Evolutionary conservation across 2,329 filamentous ascomycete genomes (phyloP).

Genomic region (Trichoderma endophyticum): DNA sequence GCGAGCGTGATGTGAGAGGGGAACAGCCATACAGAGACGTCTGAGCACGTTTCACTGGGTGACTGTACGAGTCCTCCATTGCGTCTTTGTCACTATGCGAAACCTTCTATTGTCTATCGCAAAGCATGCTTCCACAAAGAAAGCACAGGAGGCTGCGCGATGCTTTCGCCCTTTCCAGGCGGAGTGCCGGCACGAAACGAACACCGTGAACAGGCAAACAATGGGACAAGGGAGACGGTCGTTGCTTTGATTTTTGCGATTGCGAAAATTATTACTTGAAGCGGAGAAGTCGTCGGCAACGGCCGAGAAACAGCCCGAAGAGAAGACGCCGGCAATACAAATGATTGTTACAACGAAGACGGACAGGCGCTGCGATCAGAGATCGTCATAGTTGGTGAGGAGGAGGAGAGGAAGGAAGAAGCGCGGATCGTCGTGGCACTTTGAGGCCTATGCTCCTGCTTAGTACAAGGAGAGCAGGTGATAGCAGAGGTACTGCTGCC

Average conservation of each 20-base stretch:
- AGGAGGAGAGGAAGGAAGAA: constrained; percentile 7
- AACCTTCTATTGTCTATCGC: not conserved
- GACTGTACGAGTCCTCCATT: constrained; percentile 19
- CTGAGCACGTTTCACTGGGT: constrained; percentile 15
- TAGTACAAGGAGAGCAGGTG: constrained; percentile 4
- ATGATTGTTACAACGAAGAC: not conserved
- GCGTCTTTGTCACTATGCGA: constrained; percentile 14
- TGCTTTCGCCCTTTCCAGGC: not conserved
- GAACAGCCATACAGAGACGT: constrained; percentile 13
- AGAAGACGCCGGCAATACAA: constrained; percentile 1
- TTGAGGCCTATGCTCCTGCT: constrained; percentile 8
- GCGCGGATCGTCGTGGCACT: constrained; percentile 6
- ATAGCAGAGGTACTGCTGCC: not conserved
- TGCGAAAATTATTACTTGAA: constrained; percentile 9
- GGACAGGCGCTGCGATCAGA: not conserved
- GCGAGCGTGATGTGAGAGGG: not conserved
- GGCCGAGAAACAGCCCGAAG: not conserved
- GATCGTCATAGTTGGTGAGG: not conserved
- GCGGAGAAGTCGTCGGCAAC: constrained; percentile 7
- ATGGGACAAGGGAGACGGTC: not conserved
- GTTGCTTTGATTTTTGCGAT: not conserved
- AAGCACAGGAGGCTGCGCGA: not conserved
- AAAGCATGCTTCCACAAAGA: constrained; percentile 14
- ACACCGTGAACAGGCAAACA: not conserved
- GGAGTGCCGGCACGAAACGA: not conserved